Percentiles rank a stretch among this genome's conserved stretches.
Conservation (phyloP, 768 basidiomycete genomes). For the Rhizopogon vesiculosus region DNA sequence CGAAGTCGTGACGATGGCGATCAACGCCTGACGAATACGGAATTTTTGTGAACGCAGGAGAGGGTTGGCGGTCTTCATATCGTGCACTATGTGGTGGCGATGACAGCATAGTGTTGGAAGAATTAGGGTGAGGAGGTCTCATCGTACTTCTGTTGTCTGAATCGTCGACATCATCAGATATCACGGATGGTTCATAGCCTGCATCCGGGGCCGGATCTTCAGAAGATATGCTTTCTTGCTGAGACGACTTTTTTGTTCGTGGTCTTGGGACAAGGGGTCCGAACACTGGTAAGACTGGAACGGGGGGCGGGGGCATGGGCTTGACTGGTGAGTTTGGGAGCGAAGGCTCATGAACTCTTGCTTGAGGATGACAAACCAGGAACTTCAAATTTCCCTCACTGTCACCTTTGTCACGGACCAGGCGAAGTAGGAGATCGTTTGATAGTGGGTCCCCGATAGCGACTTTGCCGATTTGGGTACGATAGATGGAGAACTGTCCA, state of each 20-base stretch:
- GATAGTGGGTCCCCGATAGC: conserved; percentile 71
- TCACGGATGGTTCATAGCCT: conserved; percentile 62
- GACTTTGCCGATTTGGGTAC: conserved; percentile 79
- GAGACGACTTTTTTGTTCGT: conserved; percentile 44
- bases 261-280: conserved; percentile 48
- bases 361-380: conserved; percentile 65
- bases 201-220: conserved; percentile 45
- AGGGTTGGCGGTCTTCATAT: conserved; percentile 32
- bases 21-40: conserved; percentile 18
- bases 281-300: conserved; percentile 38
- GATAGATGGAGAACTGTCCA: conserved; percentile 69
- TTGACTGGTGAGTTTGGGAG: conserved; percentile 36
- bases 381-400: conserved; percentile 80
- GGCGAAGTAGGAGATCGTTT: conserved; percentile 63
- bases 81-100: conserved; percentile 40
- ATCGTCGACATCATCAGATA: conserved; percentile 56
- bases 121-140: conserved; percentile 32
- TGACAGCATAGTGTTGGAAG: conserved; percentile 23
- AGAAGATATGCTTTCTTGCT: conserved; percentile 70
- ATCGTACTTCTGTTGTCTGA: conserved; percentile 45
- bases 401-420: conserved; percentile 74
- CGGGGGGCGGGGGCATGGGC: conserved; percentile 38
- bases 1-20: conserved; percentile 20
- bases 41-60: conserved; percentile 26
- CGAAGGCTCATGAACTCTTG: conserved; percentile 50